phyloP scores from a whole-genome alignment of 306 rosid species.

The Gastrolobium villosum region DNA sequence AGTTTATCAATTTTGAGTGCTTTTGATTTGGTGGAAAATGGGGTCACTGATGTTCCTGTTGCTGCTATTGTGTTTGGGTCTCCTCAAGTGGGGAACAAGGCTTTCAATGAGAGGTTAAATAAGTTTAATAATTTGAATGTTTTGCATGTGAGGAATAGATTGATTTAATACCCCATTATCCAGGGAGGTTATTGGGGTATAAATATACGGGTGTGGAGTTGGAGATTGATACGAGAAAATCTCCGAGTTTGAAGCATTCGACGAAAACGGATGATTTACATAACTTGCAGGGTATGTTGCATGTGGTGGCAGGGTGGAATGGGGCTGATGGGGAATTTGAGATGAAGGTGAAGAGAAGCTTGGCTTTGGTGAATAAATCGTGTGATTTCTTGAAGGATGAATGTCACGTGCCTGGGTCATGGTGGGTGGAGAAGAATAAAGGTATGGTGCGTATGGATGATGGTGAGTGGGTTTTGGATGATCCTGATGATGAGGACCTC shows the following conservation, averaged over 20 bases:
- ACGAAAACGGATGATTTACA: conserved; percentile 69
- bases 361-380: conserved; percentile 76
- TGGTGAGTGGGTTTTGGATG: conserved; percentile 68
- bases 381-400: conserved; percentile 58
- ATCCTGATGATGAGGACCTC: conserved; percentile 61
- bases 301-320: conserved; percentile 86
- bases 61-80: conserved; percentile 66
- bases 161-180: conserved; percentile 59
- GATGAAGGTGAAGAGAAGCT: conserved; percentile 71
- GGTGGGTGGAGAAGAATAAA: conserved; percentile 85
- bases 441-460: conserved; percentile 65
- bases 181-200: conserved; percentile 60
- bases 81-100: conserved; percentile 59
- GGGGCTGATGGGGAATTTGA: conserved; percentile 57
- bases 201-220: conserved; percentile 54
- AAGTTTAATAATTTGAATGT: conserved; percentile 52
- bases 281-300: conserved; percentile 77
- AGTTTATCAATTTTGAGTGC: conserved; percentile 59
- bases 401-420: conserved; percentile 54
- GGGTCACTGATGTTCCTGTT: conserved; percentile 56
- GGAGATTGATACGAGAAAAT: conserved; percentile 63
- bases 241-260: conserved; percentile 64
- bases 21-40: conserved; percentile 72
- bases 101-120: conserved; percentile 50
- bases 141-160: conserved; percentile 62